Percentiles rank a stretch among this genome's conserved stretches.
These are phyloP conservation scores for Sporothrix pallida DNA, from an alignment of 2,329 filamentous ascomycete species.

Conservation along the genomic window DNA sequence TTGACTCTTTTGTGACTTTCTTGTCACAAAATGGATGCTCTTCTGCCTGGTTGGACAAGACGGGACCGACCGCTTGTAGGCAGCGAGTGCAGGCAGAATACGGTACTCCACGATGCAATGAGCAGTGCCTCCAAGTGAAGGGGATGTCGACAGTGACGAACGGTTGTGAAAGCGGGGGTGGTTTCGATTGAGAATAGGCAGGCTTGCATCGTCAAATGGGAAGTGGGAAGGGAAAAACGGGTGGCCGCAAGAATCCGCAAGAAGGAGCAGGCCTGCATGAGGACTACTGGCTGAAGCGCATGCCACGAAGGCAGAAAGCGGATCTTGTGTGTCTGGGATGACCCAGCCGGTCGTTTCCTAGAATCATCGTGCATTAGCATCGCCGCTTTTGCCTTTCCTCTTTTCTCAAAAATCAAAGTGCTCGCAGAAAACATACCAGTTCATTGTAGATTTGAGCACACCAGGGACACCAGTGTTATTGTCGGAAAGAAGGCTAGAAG, in stretches of 20 bases:
- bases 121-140: neutral
- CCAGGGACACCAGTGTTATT: neutral
- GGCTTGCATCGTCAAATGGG: neutral
- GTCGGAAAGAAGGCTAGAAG: constrained; percentile 1
- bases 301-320: constrained; percentile 43
- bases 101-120: too few relatives aligned
- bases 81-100: neutral
- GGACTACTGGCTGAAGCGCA: constrained; percentile 40
- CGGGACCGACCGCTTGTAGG: neutral
- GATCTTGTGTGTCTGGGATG: constrained; percentile 14
- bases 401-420: neutral
- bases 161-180: neutral
- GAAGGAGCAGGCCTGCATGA: constrained; percentile 25
- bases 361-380: constrained; percentile 4
- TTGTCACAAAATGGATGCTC: neutral
- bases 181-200: neutral
- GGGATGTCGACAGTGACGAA: neutral
- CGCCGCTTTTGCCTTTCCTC: neutral
- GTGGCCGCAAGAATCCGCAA: neutral
- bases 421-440: neutral
- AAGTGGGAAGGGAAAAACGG: neutral
- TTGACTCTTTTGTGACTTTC: too few relatives aligned
- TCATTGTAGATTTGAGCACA: neutral
- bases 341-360: constrained; percentile 16
- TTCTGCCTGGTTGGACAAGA: neutral